Base-by-base conservation (phyloP, 1,284 basidiomycete species). In the Cerioporus squamosus region DNA sequence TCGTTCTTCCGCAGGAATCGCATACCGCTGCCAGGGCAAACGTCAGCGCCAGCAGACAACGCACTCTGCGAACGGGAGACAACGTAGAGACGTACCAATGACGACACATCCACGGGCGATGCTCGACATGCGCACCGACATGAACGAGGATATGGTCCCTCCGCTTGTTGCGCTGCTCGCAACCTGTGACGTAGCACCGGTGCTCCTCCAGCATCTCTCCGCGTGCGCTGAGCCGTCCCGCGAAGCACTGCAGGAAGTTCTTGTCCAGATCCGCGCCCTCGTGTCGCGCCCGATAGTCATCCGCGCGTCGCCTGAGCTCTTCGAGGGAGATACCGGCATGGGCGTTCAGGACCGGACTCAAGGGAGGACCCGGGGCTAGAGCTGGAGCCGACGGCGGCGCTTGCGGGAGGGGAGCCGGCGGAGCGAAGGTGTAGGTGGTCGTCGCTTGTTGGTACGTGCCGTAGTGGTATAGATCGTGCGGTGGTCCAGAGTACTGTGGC, bases 61-160 rank as follows among this genome's bases (percentile, higher is more conserved):
- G 38, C 17, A 15, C 22, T 53, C 57, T 29, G 26, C 26, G 3
- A 29, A 29, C 9, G 26, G 12, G 55, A 12, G 26, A 17, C 24
- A 60, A 26, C 10, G 9, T 7, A 48, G 5, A 20, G 9, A 74
- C 80, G 51, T 65, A 88, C 87, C 87, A 90, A 61, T 80, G 67
- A 24, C 75, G 66, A 63, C 87, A 90, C 50, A 78, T 74, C 70
- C 84, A 90, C 3, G 83, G 85, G 62, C 87, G 74, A 64, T 88
- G 83, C 56, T 86, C 83, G 46, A 90, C 77, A 68, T 90, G 87
- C 17, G 84, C 84, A 36, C 87, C 87, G 20, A 90, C 79, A 61
- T 90, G 88, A 44, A 87, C 86, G 42, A 88, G 70, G 63, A 90
- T 90, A 63, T 90, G 87, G 66, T 90, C 87, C 54, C 85, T 77